A percentile compares a stretch with the other conserved stretches of the same genome.
Conservation (phyloP, 2,329 filamentous ascomycete species). For the Colletotrichum somersetense region DNA sequence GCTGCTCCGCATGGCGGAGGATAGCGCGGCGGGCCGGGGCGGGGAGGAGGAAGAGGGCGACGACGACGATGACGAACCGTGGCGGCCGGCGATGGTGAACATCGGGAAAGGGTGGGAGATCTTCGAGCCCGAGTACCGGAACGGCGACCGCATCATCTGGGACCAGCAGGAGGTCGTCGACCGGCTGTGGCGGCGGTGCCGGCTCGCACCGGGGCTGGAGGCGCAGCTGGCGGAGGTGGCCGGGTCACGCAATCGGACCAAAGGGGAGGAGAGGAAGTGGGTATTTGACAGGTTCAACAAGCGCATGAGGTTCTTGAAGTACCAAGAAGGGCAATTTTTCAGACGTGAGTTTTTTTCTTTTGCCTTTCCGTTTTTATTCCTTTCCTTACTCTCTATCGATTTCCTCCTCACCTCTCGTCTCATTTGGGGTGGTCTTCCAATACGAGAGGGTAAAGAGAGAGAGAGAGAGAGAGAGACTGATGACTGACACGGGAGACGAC, state of each 20-base stretch:
- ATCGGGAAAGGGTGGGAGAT: constrained; percentile 72
- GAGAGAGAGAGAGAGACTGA: background rate
- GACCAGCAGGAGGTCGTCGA: constrained; percentile 73
- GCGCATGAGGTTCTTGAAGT: constrained; percentile 80
- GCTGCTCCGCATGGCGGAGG: constrained; percentile 65
- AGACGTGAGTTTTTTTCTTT: constrained; percentile 55
- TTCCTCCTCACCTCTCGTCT: background rate
- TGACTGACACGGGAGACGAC: constrained; percentile 28
- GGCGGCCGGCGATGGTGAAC: constrained; percentile 79
- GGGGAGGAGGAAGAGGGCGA: constrained; percentile 38
- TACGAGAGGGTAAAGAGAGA: background rate
- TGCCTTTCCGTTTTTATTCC: too few relatives aligned
- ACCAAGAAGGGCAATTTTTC: constrained; percentile 80
- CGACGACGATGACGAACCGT: constrained; percentile 54
- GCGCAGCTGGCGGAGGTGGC: constrained; percentile 55
- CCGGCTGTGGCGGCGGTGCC: constrained; percentile 72
- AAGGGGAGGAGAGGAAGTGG: constrained; percentile 48
- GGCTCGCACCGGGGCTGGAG: constrained; percentile 55
- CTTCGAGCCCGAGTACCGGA: constrained; percentile 69
- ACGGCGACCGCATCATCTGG: constrained; percentile 83
- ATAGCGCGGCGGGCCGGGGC: constrained; percentile 60
- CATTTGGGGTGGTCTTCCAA: background rate
- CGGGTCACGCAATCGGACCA: constrained; percentile 41
- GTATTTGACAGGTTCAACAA: constrained; percentile 72
- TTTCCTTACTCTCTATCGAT: background rate